Evolutionary conservation across 2,329 filamentous ascomycete genomes (phyloP).

Genomic region (Calonectria henricotiae): DNA sequence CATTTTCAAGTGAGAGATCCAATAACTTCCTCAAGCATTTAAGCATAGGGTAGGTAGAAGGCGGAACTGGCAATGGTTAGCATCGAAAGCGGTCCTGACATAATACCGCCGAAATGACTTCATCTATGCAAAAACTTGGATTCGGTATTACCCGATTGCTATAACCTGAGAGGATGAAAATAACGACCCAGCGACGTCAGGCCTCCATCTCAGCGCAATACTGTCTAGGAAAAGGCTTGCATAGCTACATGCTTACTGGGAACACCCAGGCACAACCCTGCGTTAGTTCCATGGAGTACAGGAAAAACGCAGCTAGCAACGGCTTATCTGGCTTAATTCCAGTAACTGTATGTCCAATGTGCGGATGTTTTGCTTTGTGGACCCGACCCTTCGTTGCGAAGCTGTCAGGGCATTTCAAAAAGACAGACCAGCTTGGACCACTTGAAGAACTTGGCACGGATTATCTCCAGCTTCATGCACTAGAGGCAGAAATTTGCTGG

Average conservation of each 20-base stretch:
- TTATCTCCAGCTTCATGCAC: constrained; percentile 27
- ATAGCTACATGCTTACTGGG: constrained; percentile 15
- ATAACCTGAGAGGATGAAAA: neutral
- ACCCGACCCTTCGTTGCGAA: constrained; percentile 16
- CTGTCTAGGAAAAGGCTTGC: constrained; percentile 18
- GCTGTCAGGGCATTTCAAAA: constrained; percentile 7
- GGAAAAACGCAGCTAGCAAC: constrained; percentile 24
- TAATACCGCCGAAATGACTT: constrained; percentile 9
- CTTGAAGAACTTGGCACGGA: constrained; percentile 13
- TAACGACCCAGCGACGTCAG: constrained; percentile 25
- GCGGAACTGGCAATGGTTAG: neutral
- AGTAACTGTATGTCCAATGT: constrained; percentile 10
- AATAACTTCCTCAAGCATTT: neutral
- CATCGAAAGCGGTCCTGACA: neutral
- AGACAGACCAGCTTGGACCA: constrained; percentile 7
- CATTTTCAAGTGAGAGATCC: neutral
- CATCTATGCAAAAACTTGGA: constrained; percentile 5
- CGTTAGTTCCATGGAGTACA: constrained; percentile 33
- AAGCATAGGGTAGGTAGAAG: constrained; percentile 3
- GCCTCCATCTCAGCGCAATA: neutral
- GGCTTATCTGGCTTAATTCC: constrained; percentile 18
- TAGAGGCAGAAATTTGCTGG: constrained; percentile 13
- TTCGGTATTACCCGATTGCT: constrained; percentile 1
- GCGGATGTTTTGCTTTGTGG: constrained; percentile 27
- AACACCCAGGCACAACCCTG: constrained; percentile 14